A percentile compares a stretch with the other conserved stretches of the same genome.
phyloP scores from a whole-genome alignment of 192 early-diverging fungal genomes.

The Lobosporangium transversale region DNA sequence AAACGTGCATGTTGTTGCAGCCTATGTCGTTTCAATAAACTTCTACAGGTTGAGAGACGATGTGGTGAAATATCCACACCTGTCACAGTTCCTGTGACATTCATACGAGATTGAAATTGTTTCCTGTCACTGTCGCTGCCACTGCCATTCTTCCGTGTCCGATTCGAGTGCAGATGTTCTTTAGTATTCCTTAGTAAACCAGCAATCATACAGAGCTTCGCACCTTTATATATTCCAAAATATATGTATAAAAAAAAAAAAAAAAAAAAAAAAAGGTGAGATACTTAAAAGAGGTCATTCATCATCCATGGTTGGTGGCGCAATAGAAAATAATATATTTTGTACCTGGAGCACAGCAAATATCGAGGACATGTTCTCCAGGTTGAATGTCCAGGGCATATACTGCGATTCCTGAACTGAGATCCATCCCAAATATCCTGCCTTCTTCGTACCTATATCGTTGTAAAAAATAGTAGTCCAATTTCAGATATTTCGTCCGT shows the following conservation, averaged over 20 bases:
- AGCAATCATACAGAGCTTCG: slow-evolving; percentile 85
- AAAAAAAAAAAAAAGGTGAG: background rate
- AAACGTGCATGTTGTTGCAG: slow-evolving; percentile 66
- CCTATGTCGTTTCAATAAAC: slow-evolving; percentile 77
- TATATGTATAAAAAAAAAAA: background rate
- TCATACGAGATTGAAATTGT: slow-evolving; percentile 31
- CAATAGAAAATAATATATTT: no score
- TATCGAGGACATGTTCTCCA: slow-evolving; percentile 89
- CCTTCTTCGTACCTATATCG: slow-evolving; percentile 52
- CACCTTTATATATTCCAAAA: no score
- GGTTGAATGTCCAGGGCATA: slow-evolving; percentile 75
- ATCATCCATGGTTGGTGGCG: no score
- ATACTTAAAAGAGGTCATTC: no score
- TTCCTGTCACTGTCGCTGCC: no score
- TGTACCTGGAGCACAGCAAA: slow-evolving; percentile 86
- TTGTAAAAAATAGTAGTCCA: background rate
- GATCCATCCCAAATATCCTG: slow-evolving; percentile 79
- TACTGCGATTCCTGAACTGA: slow-evolving; percentile 88
- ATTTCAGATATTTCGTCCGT: background rate
- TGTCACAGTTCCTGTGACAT: slow-evolving; percentile 83
- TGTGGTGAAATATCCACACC: slow-evolving; percentile 88
- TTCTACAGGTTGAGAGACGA: slow-evolving; percentile 79
- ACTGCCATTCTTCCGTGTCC: no score
- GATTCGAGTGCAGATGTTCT: slow-evolving; percentile 43
- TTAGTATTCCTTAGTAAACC: slow-evolving; percentile 72